Evolutionary conservation across 2,329 filamentous ascomycete species (phyloP).

Genomic region (Trichophyton rubrum): DNA sequence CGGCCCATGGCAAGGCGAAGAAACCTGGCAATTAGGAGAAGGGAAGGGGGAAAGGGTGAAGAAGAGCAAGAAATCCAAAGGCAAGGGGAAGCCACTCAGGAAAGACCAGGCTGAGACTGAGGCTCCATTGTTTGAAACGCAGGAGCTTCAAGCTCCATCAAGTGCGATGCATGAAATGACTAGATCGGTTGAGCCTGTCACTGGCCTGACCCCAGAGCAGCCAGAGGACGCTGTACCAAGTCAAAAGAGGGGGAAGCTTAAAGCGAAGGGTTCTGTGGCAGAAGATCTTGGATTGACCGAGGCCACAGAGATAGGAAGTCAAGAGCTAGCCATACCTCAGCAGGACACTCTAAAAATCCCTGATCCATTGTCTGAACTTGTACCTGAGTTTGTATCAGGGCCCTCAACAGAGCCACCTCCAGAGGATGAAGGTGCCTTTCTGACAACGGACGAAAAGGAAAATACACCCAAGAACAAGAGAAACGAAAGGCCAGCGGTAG

Average conservation of each 20-base stretch:
- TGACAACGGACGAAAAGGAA: not conserved
- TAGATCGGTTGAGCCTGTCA: not conserved
- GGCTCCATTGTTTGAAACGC: not conserved
- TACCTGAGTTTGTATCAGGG: not conserved
- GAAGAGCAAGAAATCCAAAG: conserved; percentile 8
- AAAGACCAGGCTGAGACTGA: not conserved
- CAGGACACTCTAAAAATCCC: too few relatives aligned
- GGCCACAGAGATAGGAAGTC: not conserved
- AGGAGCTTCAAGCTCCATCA: not conserved
- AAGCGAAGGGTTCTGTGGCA: not conserved
- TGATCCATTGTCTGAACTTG: not conserved
- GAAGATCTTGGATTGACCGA: not conserved
- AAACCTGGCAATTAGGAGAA: not conserved
- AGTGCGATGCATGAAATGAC: not conserved
- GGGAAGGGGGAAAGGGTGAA: conserved; percentile 10
- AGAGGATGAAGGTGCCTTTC: not conserved
- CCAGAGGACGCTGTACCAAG: not conserved
- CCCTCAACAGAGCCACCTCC: not conserved
- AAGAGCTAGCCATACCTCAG: not conserved
- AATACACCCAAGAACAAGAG: not conserved
- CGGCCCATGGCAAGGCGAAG: not conserved
- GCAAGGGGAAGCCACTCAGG: not conserved
- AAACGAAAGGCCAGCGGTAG: not conserved
- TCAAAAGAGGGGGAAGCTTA: conserved; percentile 3
- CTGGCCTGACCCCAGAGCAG: not conserved